Evolutionary conservation across 1,284 basidiomycete species (phyloP).

Genomic region (Ceratobasidium papillatum): DNA sequence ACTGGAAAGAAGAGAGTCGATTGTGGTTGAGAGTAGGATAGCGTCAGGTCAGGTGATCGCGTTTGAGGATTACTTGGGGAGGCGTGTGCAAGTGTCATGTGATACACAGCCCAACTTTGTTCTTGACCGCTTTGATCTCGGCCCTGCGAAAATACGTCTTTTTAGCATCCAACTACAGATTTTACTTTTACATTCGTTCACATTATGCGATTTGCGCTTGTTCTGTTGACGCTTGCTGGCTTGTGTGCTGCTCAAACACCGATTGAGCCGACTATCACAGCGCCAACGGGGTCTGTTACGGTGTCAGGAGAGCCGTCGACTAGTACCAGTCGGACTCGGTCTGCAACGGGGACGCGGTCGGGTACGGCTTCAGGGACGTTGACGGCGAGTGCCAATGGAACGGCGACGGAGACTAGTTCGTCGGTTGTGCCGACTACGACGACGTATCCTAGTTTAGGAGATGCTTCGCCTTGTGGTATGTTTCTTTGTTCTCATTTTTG

Average conservation of each 20-base stretch:
- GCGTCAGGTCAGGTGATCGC: conserved; percentile 16
- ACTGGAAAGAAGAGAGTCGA: not conserved
- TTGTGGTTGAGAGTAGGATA: conserved; percentile 4
- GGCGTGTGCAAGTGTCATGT: conserved; percentile 9
- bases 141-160: not conserved
- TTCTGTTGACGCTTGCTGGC: conserved; percentile 4
- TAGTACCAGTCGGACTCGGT: not conserved
- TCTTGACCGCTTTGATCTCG: not conserved
- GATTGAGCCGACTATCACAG: not conserved
- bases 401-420: conserved; percentile 6
- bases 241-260: conserved; percentile 12
- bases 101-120: conserved; percentile 22
- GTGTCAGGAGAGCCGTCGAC: not conserved
- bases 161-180: not conserved
- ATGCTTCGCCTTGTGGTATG: conserved; percentile 26
- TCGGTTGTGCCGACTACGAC: conserved; percentile 17
- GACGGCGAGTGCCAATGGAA: conserved; percentile 13
- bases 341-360: not conserved
- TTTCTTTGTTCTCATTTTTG: not conserved
- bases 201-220: conserved; percentile 8
- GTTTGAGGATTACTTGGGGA: not conserved
- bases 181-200: conserved; percentile 7
- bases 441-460: conserved; percentile 5
- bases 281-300: conserved; percentile 11
- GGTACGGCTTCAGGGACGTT: conserved; percentile 3